Base-by-base conservation (phyloP, 2,329 filamentous ascomycete genomes). In the Verticillium klebahnii region DNA sequence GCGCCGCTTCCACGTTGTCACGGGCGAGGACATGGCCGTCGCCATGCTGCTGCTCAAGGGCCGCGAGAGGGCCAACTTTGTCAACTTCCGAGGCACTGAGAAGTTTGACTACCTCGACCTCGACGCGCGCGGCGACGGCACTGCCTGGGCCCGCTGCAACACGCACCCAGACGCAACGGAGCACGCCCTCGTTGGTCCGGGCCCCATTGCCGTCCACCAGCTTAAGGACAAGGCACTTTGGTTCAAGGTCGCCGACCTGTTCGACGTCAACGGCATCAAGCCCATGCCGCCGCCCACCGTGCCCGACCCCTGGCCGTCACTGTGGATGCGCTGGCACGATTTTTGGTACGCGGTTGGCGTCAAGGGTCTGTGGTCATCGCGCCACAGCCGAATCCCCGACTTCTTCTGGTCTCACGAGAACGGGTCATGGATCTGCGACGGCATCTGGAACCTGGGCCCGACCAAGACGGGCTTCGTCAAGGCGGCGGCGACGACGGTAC, bases 31-130 rank as follows among this genome's bases (percentile, higher is more conserved):
- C 60, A 71, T 71, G 66, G 67, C 70, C 1, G 61, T 71, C 14
- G 68, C 69, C 1, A 66, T 68, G n/a, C 66, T 73, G 15, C 67
- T 73, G 66, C 64, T 71, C 17, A 68, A 70, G 55, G 69, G 67
- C 23, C 60, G 56, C 3, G 62, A 71, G 61, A 56, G 57, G 19
- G 68, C 65, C 40, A 69, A 67, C 32, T 66, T 73, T 55, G 62
- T 73, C 59, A 73, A 72, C 63, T 65, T 73, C 12, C 62, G 60
- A 19, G 70, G 69, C 29, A 63, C 64, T 1, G 71, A 73, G 60
- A 73, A 72, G 58, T 73, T 73, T 55, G 70, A 72, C 63, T 74
- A 69, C 61, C 66, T 71, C 55, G 67, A 71, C 37, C 54, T 54
- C 1, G 72, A 74, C 60, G 62, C 70, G 0, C 66, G 69, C 2